Percentiles rank a stretch among this genome's conserved stretches.
Evolutionary conservation across 495 filamentous ascomycete genomes (phyloP).

Genomic region (Corynascus novoguineensis): DNA sequence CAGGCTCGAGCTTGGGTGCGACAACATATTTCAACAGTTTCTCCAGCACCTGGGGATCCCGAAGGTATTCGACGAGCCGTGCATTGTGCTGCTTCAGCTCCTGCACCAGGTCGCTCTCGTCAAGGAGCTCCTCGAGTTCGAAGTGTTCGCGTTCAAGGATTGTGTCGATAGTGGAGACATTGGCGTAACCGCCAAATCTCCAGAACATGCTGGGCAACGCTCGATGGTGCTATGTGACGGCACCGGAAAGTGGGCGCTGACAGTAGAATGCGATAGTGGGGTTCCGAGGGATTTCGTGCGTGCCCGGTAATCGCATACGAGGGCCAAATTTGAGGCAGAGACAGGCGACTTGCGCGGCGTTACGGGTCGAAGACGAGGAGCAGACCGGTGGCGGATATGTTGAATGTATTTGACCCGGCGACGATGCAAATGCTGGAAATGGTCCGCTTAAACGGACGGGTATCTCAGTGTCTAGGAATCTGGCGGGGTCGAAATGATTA

Average conservation of each 20-base stretch:
- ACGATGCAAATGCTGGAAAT: constrained; percentile 13
- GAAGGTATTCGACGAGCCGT: constrained; percentile 92
- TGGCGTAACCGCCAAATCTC: constrained; percentile 97
- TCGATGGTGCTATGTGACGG: constrained; percentile 35
- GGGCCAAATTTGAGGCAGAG: neutral
- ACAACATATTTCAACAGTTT: constrained; percentile 86
- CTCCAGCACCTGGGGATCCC: constrained; percentile 80
- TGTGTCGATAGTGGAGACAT: constrained; percentile 90
- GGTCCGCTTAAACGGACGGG: constrained; percentile 18
- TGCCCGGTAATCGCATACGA: constrained; percentile 16
- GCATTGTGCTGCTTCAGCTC: constrained; percentile 97
- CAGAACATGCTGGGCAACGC: constrained; percentile 77
- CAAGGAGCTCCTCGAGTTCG: constrained; percentile 88
- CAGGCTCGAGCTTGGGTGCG: constrained; percentile 60
- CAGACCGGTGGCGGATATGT: neutral
- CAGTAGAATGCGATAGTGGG: constrained; percentile 1
- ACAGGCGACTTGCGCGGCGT: neutral
- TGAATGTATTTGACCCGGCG: neutral
- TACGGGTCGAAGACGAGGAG: neutral
- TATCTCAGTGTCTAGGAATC: constrained; percentile 31
- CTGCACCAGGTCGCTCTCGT: constrained; percentile 92
- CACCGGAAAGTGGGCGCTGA: constrained; percentile 23
- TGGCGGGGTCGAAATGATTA: constrained; percentile 13
- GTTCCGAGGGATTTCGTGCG: neutral
- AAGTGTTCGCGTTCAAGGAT: constrained; percentile 94